Evolutionary conservation across 495 filamentous ascomycete species (phyloP), one percentile per base, ranked within the genome.

Genomic region (Hypoxylon cercidicola): DNA sequence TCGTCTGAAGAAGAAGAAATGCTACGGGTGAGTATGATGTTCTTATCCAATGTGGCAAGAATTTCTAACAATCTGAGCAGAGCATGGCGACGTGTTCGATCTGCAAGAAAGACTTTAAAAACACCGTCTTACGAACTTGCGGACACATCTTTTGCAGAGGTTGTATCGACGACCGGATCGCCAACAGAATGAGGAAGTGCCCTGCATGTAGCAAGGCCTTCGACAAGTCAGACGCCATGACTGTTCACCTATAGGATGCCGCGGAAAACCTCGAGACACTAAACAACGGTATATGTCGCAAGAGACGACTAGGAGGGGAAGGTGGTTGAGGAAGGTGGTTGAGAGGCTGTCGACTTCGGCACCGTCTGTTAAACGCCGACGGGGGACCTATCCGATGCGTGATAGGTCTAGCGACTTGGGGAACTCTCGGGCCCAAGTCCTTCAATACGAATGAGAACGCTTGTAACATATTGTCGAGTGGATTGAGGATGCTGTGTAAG

Each of bases 71-170:
- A 20, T 30, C 66, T 48, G 28, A 55, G 2, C 68, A 98, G 94
- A 85, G 85, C 63, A 85, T 97, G 75, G 92, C 92, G 15, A 85
- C 94, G 37, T 99, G 95, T 79, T 89, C 90, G 1, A 90, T 97
- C 16, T 99, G 95, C 77, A 88, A 89, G 62, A 86, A 82, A 52
- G 91, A 93, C 54, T 95, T 97, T 82, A 97, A 97, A 78, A 90
- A 98, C 73, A 96, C 93, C 0, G 89, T 88, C 15, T 84, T 99
- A 67, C 93, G 93, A 72, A 92, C 89, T 12, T 99, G 95, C 74
- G 95, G 95, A n/a, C 95, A 99, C 77, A 87, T 96, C 18, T 97
- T 98, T 76, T 99, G 95, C 85, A 87, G 85, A 67, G 84, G 87
- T 21, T 99, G 95, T 71, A 89, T 96, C 21, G 91, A 96, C 52